Percentiles rank a stretch among this genome's conserved stretches.
Conservation (phyloP, 176 grass and related monocot species). For the Calamus simplicifolius region DNA sequence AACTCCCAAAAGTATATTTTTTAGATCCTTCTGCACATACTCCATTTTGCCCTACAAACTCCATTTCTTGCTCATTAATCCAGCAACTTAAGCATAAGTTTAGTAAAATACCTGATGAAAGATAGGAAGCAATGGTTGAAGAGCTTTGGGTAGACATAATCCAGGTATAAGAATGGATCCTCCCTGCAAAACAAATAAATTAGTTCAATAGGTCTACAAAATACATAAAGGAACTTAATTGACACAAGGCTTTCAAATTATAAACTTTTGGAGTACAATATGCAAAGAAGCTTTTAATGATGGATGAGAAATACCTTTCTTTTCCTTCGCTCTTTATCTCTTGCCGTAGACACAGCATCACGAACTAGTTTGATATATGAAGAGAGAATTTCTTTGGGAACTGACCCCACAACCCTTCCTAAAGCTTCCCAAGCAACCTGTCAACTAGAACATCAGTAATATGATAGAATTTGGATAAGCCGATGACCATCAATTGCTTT, state of each 20-base stretch:
- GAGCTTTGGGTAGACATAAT: slow-evolving; percentile 84
- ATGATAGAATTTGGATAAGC: neutral
- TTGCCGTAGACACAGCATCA: slow-evolving; percentile 90
- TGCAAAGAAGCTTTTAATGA: slow-evolving; percentile 14
- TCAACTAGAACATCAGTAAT: slow-evolving; percentile 20
- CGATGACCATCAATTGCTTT: neutral
- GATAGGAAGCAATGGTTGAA: slow-evolving; percentile 90
- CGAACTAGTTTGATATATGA: slow-evolving; percentile 89
- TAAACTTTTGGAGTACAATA: too few species aligned
- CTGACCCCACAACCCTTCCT: slow-evolving; percentile 69
- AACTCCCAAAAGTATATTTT: too few species aligned
- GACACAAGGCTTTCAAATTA: too few species aligned
- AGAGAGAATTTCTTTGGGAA: slow-evolving; percentile 82
- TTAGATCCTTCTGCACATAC: too few species aligned
- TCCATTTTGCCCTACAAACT: too few species aligned
- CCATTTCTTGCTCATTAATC: too few species aligned
- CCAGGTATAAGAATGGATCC: slow-evolving; percentile 79
- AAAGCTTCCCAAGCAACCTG: slow-evolving; percentile 95
- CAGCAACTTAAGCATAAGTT: too few species aligned
- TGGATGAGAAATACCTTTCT: slow-evolving; percentile 50
- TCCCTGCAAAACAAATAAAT: slow-evolving; percentile 48
- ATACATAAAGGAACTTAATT: too few species aligned
- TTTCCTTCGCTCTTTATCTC: slow-evolving; percentile 94
- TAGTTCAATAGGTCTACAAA: too few species aligned
- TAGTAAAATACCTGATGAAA: slow-evolving; percentile 70